Evolutionary conservation across 2,329 filamentous ascomycete species (phyloP).

Genomic region (Zalaria obscura): DNA sequence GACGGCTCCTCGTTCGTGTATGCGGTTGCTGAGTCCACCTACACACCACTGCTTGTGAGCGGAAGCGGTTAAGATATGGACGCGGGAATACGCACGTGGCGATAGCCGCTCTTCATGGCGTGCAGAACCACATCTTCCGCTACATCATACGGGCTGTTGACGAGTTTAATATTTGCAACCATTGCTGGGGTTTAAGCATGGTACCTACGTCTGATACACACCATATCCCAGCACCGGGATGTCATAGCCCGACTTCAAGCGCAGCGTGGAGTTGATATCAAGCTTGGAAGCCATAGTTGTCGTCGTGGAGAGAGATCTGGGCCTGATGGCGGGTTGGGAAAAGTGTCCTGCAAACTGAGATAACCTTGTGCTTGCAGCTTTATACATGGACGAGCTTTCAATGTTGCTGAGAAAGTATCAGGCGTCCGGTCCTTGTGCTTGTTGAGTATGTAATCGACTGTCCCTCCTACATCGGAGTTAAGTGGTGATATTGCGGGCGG

Average conservation of each 20-base stretch:
- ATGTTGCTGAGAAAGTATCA: too few species aligned
- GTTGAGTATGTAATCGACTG: too few species aligned
- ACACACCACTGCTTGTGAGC: neutral
- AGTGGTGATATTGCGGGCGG: too few species aligned
- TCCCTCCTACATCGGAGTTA: too few species aligned
- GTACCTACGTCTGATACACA: slow-evolving; percentile 19
- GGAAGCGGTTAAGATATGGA: neutral
- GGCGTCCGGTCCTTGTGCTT: too few species aligned
- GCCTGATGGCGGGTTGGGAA: too few species aligned
- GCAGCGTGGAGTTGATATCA: slow-evolving; percentile 27
- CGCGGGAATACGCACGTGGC: slow-evolving; percentile 30
- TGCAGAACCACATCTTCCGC: slow-evolving; percentile 45
- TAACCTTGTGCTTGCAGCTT: too few species aligned
- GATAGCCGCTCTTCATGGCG: slow-evolving; percentile 41
- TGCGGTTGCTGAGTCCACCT: slow-evolving; percentile 43
- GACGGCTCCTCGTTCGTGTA: slow-evolving; percentile 46
- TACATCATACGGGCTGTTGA: slow-evolving; percentile 36
- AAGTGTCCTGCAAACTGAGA: too few species aligned
- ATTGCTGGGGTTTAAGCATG: slow-evolving; percentile 20
- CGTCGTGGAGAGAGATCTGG: neutral
- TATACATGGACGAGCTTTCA: too few species aligned
- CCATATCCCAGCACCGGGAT: slow-evolving; percentile 46
- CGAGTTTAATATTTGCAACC: neutral
- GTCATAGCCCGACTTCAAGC: slow-evolving; percentile 44
- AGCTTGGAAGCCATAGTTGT: slow-evolving; percentile 3